Percentiles rank a stretch among this genome's conserved stretches.
phyloP scores from a whole-genome alignment of 495 filamentous ascomycete genomes.

The Platismatia glauca region DNA sequence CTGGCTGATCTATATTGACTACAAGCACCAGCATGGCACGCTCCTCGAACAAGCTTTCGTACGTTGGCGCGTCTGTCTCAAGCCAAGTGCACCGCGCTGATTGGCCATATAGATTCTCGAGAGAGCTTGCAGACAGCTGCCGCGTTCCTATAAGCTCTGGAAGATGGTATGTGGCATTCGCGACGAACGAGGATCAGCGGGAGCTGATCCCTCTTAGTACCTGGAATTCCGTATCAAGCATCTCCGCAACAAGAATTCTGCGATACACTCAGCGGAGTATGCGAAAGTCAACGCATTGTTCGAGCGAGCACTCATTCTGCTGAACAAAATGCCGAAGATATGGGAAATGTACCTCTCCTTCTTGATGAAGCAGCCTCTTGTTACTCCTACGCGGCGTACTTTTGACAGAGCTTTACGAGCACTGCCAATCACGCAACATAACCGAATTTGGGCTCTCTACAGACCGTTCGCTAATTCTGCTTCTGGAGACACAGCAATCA shows the following conservation, averaged over 20 bases:
- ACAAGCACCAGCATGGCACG: slow-evolving; percentile 79
- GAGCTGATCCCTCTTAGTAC: slow-evolving; percentile 39
- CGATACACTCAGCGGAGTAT: slow-evolving; percentile 71
- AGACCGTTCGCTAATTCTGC: slow-evolving; percentile 88
- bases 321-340: slow-evolving; percentile 98
- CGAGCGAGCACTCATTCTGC: slow-evolving; percentile 82
- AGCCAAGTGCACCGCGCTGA: background rate
- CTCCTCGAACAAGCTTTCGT: slow-evolving; percentile 86
- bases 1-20: slow-evolving; percentile 91
- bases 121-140: slow-evolving; percentile 78
- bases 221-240: slow-evolving; percentile 78
- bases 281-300: slow-evolving; percentile 92
- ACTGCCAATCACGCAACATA: slow-evolving; percentile 93
- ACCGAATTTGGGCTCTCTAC: slow-evolving; percentile 92
- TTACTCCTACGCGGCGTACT: slow-evolving; percentile 80
- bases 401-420: slow-evolving; percentile 94
- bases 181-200: background rate
- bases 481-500: slow-evolving; percentile 81
- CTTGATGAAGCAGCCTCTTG: slow-evolving; percentile 78
- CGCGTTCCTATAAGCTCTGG: slow-evolving; percentile 96
- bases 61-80: background rate
- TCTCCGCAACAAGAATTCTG: slow-evolving; percentile 73
- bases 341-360: slow-evolving; percentile 98
- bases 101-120: slow-evolving; percentile 46
- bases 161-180: slow-evolving; percentile 49